These are phyloP conservation scores for Lolium multiflorum DNA, from an alignment of 176 grass and related monocot species.

Conservation along the genomic window DNA sequence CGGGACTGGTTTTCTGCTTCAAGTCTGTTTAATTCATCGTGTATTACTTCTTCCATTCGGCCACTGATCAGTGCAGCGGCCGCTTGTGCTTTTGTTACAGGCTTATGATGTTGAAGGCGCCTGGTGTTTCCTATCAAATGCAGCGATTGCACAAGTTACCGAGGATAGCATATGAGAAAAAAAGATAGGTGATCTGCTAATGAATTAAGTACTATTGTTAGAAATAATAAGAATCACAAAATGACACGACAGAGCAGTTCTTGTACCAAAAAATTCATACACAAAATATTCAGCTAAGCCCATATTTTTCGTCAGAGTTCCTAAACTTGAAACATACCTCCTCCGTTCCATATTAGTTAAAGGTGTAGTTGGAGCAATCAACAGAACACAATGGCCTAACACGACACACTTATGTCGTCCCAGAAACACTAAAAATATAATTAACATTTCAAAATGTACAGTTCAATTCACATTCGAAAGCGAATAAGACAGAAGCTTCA, in stretches of 20 bases:
- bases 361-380: constrained; percentile 18
- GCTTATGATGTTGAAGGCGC: constrained; percentile 83
- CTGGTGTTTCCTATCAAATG: constrained; percentile 86
- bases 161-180: constrained; percentile 17
- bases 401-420: neutral
- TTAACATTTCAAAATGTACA: neutral
- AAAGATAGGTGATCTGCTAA: neutral
- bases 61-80: constrained; percentile 83
- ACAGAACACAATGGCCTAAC: constrained; percentile 1
- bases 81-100: constrained; percentile 91
- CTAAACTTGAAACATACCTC: neutral
- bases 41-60: constrained; percentile 74
- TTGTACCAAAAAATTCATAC: constrained; percentile 10
- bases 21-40: constrained; percentile 68
- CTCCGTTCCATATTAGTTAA: no score
- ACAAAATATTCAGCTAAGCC: neutral
- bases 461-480: neutral
- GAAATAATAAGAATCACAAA: constrained; percentile 16
- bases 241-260: constrained; percentile 17
- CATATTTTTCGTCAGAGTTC: constrained; percentile 3
- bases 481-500: constrained; percentile 2
- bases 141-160: constrained; percentile 34
- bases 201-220: neutral
- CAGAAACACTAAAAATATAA: neutral
- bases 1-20: constrained; percentile 66